phyloP scores from a whole-genome alignment of 768 basidiomycete species.

The Suillus variegatus region DNA sequence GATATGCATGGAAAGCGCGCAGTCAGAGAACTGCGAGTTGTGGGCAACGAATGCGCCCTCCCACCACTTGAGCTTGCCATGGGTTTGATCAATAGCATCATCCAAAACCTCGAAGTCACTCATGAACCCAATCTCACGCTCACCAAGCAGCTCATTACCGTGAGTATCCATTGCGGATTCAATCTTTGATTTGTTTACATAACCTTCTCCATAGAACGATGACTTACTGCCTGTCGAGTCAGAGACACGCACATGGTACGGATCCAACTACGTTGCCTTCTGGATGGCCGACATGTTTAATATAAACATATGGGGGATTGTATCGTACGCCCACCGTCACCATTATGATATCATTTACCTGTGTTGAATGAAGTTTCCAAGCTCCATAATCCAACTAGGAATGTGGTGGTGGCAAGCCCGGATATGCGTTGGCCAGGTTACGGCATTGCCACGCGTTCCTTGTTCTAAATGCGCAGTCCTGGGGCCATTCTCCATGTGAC shows the following conservation, averaged over 20 bases:
- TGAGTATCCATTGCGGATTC: constrained; percentile 30
- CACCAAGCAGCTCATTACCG: constrained; percentile 58
- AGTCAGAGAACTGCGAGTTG: neutral
- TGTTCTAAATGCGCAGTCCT: constrained; percentile 72
- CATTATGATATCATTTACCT: neutral
- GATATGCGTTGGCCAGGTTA: constrained; percentile 76
- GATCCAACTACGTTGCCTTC: constrained; percentile 67
- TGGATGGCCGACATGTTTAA: constrained; percentile 85
- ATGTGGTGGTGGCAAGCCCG: constrained; percentile 86
- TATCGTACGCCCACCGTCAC: constrained; percentile 33
- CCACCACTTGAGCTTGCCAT: constrained; percentile 14
- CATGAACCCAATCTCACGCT: constrained; percentile 55
- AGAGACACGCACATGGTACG: constrained; percentile 65
- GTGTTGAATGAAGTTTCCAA: neutral
- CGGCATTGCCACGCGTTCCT: constrained; percentile 65
- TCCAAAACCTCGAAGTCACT: constrained; percentile 48
- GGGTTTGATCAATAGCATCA: constrained; percentile 25
- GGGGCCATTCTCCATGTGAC: constrained; percentile 78
- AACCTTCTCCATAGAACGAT: constrained; percentile 50
- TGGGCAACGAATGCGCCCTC: neutral
- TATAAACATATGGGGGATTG: constrained; percentile 82
- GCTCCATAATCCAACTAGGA: constrained; percentile 67
- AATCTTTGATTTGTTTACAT: neutral
- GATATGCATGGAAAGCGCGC: neutral
- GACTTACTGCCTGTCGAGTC: constrained; percentile 70